Evolutionary conservation across 495 filamentous ascomycete genomes (phyloP).

Genomic region (Parathielavia hyrcaniae): DNA sequence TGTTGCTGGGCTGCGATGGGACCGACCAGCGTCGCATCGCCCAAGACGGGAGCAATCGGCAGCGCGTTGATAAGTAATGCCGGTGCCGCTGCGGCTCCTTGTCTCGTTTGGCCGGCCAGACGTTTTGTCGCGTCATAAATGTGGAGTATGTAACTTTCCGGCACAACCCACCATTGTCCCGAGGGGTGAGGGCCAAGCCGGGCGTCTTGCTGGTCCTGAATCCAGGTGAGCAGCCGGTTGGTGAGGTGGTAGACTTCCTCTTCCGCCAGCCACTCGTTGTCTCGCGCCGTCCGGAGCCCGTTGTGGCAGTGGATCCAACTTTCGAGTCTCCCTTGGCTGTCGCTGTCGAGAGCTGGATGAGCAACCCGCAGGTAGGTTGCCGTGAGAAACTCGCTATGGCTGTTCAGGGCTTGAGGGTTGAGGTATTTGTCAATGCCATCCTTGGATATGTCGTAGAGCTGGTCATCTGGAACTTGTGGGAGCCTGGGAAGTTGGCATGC

Average conservation of each 20-base stretch:
- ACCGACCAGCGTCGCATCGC: neutral
- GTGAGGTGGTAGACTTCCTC: conserved; percentile 2
- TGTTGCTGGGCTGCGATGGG: neutral
- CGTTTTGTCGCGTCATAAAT: neutral
- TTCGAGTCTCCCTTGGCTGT: neutral
- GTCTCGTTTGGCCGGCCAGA: too few relatives aligned
- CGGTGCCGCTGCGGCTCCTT: neutral
- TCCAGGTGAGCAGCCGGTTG: neutral
- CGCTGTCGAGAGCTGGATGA: neutral
- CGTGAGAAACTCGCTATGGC: neutral
- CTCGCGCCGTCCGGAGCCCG: neutral
- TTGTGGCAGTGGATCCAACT: conserved; percentile 1
- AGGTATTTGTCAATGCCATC: neutral
- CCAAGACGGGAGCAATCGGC: neutral
- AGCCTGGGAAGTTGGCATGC: neutral
- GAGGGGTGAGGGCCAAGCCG: neutral
- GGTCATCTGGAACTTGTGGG: neutral
- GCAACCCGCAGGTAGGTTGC: neutral
- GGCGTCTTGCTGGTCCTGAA: conserved; percentile 5
- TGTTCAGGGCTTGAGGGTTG: neutral
- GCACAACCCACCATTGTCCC: conserved; percentile 12
- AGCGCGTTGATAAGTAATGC: too few relatives aligned
- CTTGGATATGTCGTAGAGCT: neutral
- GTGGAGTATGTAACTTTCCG: neutral
- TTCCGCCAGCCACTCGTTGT: neutral